Base-by-base conservation (phyloP, 345 rosid genomes). In the Brassica rapa region DNA sequence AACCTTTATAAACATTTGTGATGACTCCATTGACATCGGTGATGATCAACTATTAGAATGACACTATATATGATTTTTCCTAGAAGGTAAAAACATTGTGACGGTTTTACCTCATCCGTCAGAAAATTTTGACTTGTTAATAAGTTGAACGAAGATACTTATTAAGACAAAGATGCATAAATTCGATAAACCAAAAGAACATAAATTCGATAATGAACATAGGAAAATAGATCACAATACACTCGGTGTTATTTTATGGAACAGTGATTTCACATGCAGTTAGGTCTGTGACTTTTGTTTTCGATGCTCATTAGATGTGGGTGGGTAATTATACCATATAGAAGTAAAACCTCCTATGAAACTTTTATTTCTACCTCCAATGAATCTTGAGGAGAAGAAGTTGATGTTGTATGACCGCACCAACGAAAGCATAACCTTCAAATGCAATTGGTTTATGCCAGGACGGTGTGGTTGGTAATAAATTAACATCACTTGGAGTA, bases 401-500 rank as follows among this genome's bases (percentile, higher is more conserved):
- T 6, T 37, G 27, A 66, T 66, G 30, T 35, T 39, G 46, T 8
- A 25, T 68, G 51, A 51, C 41, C n/a, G 62, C 71, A 46, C 60
- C 15, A 3, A 24, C n/a, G 32, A 43, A 43, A 24, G 16, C 35
- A 67, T 5, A 67, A 67, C 9, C 14, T 43, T 43, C 59, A 14
- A 21, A 24, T 67, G 57, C 19, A 67, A 41, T 67, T 68, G 8
- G 61, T 51, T 66, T 37, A 65, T 68, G 55, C 14, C 55, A 46
- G 51, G 55, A 12, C 15, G 5, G 55, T 46, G 41, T 60, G 55
- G 53, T 71, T 30, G 5, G 33, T 77, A 71, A 64, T 19, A 37
- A 25, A 16, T 64, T 71, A 23, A 55, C 51, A 71, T 27, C 66
- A 77, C 71, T 65, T 16, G 6, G 72, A 64, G 4, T 71, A 49